phyloP scores from a whole-genome alignment of 441 rosid species.

The Aquilaria agallochum region DNA sequence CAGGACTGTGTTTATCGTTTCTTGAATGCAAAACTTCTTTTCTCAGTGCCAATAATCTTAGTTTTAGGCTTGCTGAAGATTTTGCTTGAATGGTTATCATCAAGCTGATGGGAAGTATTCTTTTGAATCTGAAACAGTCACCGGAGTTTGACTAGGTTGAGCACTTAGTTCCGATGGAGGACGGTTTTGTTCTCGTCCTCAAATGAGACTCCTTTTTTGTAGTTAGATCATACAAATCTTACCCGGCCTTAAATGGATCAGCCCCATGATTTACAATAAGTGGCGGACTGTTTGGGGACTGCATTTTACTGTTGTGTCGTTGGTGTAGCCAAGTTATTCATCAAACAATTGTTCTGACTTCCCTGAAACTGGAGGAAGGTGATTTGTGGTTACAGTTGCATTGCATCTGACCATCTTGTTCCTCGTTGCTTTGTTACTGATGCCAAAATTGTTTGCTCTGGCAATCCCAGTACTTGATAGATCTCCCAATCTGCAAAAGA shows the following conservation, averaged over 20 bases:
- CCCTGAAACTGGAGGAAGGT: too few relatives aligned
- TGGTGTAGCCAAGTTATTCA: too few relatives aligned
- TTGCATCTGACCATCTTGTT: too few relatives aligned
- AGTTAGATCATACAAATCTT: constrained; percentile 6
- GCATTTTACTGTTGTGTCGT: too few relatives aligned
- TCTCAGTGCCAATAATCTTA: constrained; percentile 21
- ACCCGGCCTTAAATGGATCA: not conserved
- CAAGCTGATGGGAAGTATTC: constrained; percentile 17
- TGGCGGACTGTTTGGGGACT: too few relatives aligned
- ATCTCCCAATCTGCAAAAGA: too few relatives aligned
- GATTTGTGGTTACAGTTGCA: too few relatives aligned
- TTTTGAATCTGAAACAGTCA: constrained; percentile 13
- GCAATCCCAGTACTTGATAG: too few relatives aligned
- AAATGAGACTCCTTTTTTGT: constrained; percentile 5
- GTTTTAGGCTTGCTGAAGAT: constrained; percentile 11
- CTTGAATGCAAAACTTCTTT: constrained; percentile 8
- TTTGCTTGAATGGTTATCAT: constrained; percentile 13
- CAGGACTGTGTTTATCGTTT: not conserved
- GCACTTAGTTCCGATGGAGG: constrained; percentile 6
- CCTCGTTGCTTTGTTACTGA: too few relatives aligned
- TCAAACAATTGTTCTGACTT: too few relatives aligned
- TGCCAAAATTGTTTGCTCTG: too few relatives aligned
- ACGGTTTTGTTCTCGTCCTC: constrained; percentile 29
- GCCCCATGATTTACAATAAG: too few relatives aligned
- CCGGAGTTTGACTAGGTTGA: constrained; percentile 1